These are phyloP conservation scores for Raffaelea arxii DNA, from an alignment of 2,329 filamentous ascomycete species.

Conservation along the genomic window DNA sequence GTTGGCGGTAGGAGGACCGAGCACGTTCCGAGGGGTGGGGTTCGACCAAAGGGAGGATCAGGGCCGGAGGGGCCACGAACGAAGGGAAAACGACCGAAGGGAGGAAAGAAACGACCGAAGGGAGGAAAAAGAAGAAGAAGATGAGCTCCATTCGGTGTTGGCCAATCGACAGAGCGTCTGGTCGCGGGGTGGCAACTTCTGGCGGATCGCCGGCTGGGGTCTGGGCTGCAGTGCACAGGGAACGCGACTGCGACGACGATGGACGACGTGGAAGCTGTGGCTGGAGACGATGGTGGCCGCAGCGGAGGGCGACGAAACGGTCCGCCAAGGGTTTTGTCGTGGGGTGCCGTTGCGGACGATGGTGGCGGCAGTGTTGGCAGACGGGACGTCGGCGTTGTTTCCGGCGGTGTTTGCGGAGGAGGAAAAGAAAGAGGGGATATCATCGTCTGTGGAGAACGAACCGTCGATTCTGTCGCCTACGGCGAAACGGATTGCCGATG, in stretches of 20 bases:
- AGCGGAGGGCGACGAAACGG: constrained; percentile 66
- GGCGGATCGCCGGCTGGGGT: constrained; percentile 81
- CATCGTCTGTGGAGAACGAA: constrained; percentile 21
- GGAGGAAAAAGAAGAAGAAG: constrained; percentile 35
- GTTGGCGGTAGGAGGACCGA: constrained; percentile 54
- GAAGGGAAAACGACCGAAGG: too few species aligned
- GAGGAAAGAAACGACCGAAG: neutral
- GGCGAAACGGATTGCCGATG: too few species aligned
- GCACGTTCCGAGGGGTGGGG: too few species aligned
- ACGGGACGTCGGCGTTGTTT: too few species aligned
- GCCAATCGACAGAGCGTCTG: constrained; percentile 61
- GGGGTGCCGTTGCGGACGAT: too few species aligned
- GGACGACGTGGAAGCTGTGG: constrained; percentile 76
- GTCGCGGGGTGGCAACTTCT: constrained; percentile 74
- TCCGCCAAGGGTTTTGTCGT: too few species aligned
- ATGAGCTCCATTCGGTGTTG: constrained; percentile 46
- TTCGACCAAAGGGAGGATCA: too few species aligned
- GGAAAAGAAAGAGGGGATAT: neutral
- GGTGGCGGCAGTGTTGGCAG: too few species aligned
- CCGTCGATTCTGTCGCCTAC: too few species aligned
- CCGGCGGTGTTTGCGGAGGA: too few species aligned
- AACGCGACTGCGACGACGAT: constrained; percentile 62
- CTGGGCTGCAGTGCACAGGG: constrained; percentile 77
- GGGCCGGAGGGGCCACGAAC: too few species aligned
- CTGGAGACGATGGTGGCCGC: constrained; percentile 70